Evolutionary conservation across 164 flowering plant genomes (phyloP).

Genomic region (Hamamelis virginiana): DNA sequence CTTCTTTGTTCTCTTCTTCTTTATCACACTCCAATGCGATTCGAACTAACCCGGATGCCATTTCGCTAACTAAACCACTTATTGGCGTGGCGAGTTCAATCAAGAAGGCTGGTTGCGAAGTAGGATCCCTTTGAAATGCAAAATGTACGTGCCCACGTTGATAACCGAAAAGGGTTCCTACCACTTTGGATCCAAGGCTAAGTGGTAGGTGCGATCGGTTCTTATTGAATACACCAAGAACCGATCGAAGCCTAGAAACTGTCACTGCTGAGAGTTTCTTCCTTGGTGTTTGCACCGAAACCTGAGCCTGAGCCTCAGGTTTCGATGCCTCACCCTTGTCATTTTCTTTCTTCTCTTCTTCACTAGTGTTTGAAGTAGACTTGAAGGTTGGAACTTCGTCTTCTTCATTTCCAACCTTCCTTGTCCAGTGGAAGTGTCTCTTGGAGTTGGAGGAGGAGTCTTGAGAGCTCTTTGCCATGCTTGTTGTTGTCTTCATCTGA

Average conservation of each 20-base stretch:
- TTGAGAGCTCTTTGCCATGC: slow-evolving; percentile 36
- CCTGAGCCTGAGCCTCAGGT: neutral
- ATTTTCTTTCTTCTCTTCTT: slow-evolving; percentile 5
- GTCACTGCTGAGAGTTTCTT: slow-evolving; percentile 41
- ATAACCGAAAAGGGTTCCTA: slow-evolving; percentile 60
- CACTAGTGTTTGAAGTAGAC: slow-evolving; percentile 13
- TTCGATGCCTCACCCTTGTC: neutral
- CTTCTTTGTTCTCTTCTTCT: slow-evolving; percentile 17
- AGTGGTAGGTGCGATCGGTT: slow-evolving; percentile 21
- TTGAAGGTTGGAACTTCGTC: slow-evolving; percentile 24
- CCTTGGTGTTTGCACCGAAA: slow-evolving; percentile 12
- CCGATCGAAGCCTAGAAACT: slow-evolving; percentile 48
- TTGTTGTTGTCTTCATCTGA: slow-evolving; percentile 21
- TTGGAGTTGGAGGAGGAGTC: slow-evolving; percentile 44
- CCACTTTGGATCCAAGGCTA: slow-evolving; percentile 39
- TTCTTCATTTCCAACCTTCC: slow-evolving; percentile 45
- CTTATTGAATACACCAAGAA: slow-evolving; percentile 30
- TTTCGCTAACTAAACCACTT: slow-evolving; percentile 51
- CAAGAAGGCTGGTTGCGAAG: slow-evolving; percentile 45
- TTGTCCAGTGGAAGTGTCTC: slow-evolving; percentile 57
- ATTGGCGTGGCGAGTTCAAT: slow-evolving; percentile 63
- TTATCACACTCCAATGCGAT: slow-evolving; percentile 64
- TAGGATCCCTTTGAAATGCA: slow-evolving; percentile 53
- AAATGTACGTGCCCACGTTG: slow-evolving; percentile 60
- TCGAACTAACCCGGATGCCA: slow-evolving; percentile 70